These are phyloP conservation scores for Adansonia gregorii DNA, from an alignment of 441 rosid species.

Conservation along the genomic window DNA sequence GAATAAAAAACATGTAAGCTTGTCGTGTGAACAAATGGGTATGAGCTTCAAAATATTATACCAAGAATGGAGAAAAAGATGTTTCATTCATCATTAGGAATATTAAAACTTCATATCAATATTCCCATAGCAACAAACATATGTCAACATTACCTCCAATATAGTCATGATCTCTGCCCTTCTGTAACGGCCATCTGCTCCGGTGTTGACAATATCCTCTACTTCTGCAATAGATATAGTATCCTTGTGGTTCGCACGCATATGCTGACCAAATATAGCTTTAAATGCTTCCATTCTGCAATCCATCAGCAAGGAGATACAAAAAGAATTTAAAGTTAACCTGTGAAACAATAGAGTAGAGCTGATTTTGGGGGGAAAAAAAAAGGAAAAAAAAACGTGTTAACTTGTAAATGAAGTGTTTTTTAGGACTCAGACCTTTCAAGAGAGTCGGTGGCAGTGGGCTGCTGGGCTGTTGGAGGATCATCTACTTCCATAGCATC, in stretches of 20 bases:
- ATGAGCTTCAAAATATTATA: conserved; percentile 13
- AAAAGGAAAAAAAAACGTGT: not conserved
- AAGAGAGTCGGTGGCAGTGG: conserved; percentile 28
- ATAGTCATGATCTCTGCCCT: conserved; percentile 59
- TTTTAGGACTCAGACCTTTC: conserved; percentile 47
- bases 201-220: conserved; percentile 36
- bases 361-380: not conserved
- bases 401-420: conserved; percentile 6
- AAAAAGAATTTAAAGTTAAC: not conserved
- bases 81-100: not conserved
- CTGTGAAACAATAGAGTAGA: conserved; percentile 7
- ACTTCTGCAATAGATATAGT: conserved; percentile 68
- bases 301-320: conserved; percentile 13
- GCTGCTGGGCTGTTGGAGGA: conserved; percentile 51
- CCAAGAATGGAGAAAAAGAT: not conserved
- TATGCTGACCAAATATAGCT: conserved; percentile 73
- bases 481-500: conserved; percentile 89
- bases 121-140: not conserved
- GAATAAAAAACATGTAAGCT: conserved; percentile 11
- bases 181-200: conserved; percentile 54
- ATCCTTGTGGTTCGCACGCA: conserved; percentile 73
- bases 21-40: not conserved
- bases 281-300: conserved; percentile 78
- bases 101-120: not conserved
- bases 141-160: conserved; percentile 58